Conservation (phyloP, 768 basidiomycete species). For the Termitomyces sp. region DNA sequence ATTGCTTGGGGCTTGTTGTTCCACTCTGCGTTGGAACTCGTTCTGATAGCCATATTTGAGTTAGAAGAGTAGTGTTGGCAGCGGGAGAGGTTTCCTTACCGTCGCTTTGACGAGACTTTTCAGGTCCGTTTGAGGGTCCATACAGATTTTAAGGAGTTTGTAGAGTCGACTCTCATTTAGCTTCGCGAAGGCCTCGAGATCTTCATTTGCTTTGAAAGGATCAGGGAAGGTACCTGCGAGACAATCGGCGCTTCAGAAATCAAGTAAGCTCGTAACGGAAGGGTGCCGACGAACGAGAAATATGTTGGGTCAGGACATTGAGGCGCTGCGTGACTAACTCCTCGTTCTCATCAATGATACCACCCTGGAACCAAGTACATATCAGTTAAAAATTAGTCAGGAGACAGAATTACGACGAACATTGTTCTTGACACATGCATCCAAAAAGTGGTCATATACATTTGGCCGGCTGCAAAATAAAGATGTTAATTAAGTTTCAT, state of each 20-base stretch:
- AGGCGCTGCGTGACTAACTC: slow-evolving; percentile 56
- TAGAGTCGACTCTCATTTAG: slow-evolving; percentile 84
- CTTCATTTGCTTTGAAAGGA: slow-evolving; percentile 69
- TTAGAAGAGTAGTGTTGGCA: neutral
- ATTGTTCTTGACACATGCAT: slow-evolving; percentile 78
- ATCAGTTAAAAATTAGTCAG: neutral
- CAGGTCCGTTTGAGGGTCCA: slow-evolving; percentile 83
- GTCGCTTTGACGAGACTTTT: slow-evolving; percentile 76
- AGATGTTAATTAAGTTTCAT: neutral
- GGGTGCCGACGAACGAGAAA: slow-evolving; percentile 50
- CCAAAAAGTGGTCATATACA: slow-evolving; percentile 65
- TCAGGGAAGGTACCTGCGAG: slow-evolving; percentile 58
- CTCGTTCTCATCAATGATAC: slow-evolving; percentile 83
- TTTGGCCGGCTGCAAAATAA: slow-evolving; percentile 54
- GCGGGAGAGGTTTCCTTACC: slow-evolving; percentile 30
- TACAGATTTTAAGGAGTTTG: slow-evolving; percentile 75
- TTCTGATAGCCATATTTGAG: slow-evolving; percentile 34
- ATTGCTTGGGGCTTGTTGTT: slow-evolving; percentile 61
- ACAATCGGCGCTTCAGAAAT: neutral
- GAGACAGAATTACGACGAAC: slow-evolving; percentile 42
- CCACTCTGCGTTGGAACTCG: slow-evolving; percentile 77
- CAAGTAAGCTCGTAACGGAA: neutral
- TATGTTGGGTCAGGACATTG: slow-evolving; percentile 46
- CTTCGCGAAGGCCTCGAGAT: slow-evolving; percentile 80
- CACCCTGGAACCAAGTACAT: slow-evolving; percentile 55